A percentile compares a stretch with the other conserved stretches of the same genome.
These are phyloP conservation scores for Setaria viridis DNA, from an alignment of 202 grass and related monocot species.

Conservation along the genomic window DNA sequence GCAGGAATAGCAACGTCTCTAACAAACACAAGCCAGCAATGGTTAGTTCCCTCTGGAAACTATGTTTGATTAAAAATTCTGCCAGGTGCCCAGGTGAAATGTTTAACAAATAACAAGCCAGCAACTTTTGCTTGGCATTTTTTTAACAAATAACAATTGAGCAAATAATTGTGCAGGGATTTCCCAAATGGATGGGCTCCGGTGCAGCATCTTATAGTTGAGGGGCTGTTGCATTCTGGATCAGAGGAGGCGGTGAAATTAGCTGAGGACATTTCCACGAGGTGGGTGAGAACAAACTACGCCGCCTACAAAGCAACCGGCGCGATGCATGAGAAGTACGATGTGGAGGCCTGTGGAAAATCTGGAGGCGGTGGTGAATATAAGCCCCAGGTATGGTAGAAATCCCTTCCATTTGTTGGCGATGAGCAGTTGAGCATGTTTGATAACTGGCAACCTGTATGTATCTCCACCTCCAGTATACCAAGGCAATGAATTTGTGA, in stretches of 20 bases:
- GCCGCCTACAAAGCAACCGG: constrained; percentile 67
- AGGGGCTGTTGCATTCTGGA: constrained; percentile 68
- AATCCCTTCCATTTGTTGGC: constrained; percentile 9
- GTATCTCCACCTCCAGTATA: constrained; percentile 3
- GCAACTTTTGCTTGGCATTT: neutral
- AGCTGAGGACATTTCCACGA: constrained; percentile 76
- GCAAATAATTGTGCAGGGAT: constrained; percentile 62
- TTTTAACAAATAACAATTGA: neutral
- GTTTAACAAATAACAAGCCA: neutral
- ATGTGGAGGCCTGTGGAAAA: constrained; percentile 75
- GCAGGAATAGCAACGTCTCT: constrained; percentile 93
- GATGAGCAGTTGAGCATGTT: neutral
- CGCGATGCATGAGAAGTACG: constrained; percentile 90
- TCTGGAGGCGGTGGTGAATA: constrained; percentile 85
- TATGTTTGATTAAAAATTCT: constrained; percentile 23
- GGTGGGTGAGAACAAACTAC: constrained; percentile 92
- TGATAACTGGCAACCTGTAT: neutral
- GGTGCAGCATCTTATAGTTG: constrained; percentile 82
- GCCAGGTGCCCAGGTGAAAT: neutral
- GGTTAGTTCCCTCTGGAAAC: constrained; percentile 55
- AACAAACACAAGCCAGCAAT: constrained; percentile 78
- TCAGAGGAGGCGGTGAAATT: constrained; percentile 63
- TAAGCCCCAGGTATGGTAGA: constrained; percentile 72
- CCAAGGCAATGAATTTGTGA: neutral
- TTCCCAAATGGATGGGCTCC: constrained; percentile 97